These are phyloP conservation scores for Pseudonitzschia delicatissima DNA, from an alignment of 108 stramenopile genomes.

Conservation along the genomic window DNA sequence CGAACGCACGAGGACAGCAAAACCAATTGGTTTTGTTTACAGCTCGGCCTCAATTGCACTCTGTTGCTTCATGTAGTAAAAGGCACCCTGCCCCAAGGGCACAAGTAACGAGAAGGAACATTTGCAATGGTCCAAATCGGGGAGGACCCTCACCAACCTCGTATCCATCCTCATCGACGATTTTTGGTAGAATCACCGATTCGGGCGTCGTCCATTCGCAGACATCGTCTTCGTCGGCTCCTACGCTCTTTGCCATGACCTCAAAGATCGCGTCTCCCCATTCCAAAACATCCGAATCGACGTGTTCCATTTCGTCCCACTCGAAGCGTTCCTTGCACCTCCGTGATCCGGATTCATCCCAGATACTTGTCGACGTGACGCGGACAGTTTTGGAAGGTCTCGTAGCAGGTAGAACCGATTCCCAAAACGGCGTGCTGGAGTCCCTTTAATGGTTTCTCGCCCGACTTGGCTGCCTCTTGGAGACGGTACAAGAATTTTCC, in stretches of 20 bases:
- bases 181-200: neutral
- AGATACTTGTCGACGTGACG: neutral
- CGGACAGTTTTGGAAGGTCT: slow-evolving; percentile 1
- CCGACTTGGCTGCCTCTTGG: neutral
- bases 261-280: neutral
- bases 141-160: neutral
- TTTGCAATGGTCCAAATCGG: neutral
- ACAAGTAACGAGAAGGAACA: neutral
- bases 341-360: neutral
- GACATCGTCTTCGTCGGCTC: neutral
- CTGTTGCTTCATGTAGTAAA: neutral
- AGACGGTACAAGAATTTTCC: neutral
- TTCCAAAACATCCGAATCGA: slow-evolving; percentile 1
- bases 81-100: neutral
- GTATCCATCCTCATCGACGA: neutral
- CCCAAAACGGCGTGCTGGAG: neutral
- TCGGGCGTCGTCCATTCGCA: neutral
- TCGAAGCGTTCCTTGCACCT: neutral
- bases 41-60: too few relatives aligned
- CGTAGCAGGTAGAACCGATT: neutral
- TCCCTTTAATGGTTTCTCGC: neutral
- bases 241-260: neutral
- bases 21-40: too few relatives aligned
- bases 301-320: neutral
- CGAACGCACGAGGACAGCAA: too few relatives aligned